These are phyloP conservation scores for Eucalyptus pauciflora DNA, from an alignment of 345 rosid genomes.

Conservation along the genomic window DNA sequence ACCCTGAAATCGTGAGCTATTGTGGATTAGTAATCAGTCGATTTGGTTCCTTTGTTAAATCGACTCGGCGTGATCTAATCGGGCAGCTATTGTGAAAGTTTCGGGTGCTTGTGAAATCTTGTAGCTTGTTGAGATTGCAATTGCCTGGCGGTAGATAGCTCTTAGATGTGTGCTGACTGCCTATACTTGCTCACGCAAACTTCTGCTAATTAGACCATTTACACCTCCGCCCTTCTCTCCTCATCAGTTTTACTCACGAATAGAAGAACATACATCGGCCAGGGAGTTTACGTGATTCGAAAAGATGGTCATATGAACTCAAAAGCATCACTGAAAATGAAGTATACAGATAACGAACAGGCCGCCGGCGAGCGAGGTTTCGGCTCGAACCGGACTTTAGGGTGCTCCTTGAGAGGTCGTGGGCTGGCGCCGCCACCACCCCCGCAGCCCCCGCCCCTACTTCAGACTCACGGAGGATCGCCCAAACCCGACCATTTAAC, in stretches of 20 bases:
- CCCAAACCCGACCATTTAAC: no score
- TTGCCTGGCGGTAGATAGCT: background rate
- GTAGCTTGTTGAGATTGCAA: background rate
- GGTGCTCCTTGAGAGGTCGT: no score
- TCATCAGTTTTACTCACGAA: background rate
- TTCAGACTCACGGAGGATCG: no score
- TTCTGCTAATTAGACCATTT: background rate
- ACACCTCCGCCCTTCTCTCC: background rate
- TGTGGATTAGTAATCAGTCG: no score
- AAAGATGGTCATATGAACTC: background rate
- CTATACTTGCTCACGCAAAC: no score
- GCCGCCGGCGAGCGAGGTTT: background rate
- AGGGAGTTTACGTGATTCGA: background rate
- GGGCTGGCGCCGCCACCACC: no score
- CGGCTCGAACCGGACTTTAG: no score
- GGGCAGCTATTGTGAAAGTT: background rate
- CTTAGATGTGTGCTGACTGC: background rate
- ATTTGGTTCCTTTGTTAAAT: no score
- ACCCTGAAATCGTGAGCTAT: no score
- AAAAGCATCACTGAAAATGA: background rate
- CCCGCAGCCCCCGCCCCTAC: no score
- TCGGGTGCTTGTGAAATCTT: rapidly evolving
- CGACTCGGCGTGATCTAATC: background rate
- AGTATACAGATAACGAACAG: background rate
- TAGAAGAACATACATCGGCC: background rate